Percentiles rank a stretch among this genome's conserved stretches.
Conservation (phyloP, 768 basidiomycete species). For the Dioszegia hungarica region DNA sequence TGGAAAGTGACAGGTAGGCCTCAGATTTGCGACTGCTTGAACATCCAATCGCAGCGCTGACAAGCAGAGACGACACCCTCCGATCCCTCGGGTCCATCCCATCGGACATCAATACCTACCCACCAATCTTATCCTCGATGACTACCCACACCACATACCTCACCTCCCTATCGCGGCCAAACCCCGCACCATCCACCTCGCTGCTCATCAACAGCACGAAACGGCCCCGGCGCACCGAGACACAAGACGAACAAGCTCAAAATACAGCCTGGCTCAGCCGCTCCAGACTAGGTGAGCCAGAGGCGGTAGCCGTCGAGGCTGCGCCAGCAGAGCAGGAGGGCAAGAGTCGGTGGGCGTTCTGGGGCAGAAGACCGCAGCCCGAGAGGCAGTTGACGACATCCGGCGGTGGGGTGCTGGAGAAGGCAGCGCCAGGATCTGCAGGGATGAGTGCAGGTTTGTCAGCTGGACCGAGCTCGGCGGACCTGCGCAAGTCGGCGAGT, state of each 20-base stretch:
- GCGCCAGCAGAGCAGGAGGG: constrained; percentile 15
- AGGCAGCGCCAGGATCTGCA: background rate
- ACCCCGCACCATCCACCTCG: constrained; percentile 35
- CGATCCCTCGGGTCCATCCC: constrained; percentile 32
- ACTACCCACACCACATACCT: constrained; percentile 33
- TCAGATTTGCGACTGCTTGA: background rate
- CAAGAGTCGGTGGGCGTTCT: constrained; percentile 41
- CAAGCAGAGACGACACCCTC: constrained; percentile 18
- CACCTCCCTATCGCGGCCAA: constrained; percentile 33
- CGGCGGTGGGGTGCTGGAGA: constrained; percentile 44
- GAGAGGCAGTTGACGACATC: constrained; percentile 37
- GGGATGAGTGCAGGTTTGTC: no score
- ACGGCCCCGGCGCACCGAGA: constrained; percentile 10
- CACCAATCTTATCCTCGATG: constrained; percentile 29
- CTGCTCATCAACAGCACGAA: constrained; percentile 23
- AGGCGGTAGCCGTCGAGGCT: constrained; percentile 7
- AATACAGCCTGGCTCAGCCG: constrained; percentile 27
- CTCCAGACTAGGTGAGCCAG: constrained; percentile 41
- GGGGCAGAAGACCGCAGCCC: constrained; percentile 28
- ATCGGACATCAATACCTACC: constrained; percentile 38
- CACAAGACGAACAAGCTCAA: background rate
- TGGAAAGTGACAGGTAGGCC: constrained; percentile 23
- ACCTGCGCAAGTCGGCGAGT: background rate
- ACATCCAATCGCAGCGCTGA: no score
- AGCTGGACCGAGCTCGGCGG: background rate